Conservation (phyloP, 257 asterid species). For the Jasminum sambac region DNA sequence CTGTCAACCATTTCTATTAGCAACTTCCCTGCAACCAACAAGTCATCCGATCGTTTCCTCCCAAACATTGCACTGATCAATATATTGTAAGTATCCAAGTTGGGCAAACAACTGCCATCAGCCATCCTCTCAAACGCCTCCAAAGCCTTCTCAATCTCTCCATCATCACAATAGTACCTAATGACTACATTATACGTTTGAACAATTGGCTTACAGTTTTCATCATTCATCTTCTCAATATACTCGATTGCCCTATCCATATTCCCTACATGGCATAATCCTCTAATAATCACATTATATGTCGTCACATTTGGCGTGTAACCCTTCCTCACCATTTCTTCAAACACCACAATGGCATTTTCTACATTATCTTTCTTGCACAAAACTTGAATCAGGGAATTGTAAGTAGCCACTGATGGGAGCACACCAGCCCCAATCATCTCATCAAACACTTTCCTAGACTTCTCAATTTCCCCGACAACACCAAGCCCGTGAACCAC, state of each 20-base stretch:
- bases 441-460: conserved; percentile 65
- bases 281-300: conserved; percentile 69
- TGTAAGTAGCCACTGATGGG: conserved; percentile 86
- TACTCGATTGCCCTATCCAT: conserved; percentile 66
- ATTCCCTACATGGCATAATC: conserved; percentile 72
- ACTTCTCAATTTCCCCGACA: conserved; percentile 67
- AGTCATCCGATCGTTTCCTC: conserved; percentile 71
- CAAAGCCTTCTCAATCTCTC: conserved; percentile 77
- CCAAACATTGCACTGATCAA: conserved; percentile 83
- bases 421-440: conserved; percentile 87
- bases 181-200: conserved; percentile 79
- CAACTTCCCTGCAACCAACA: conserved; percentile 78
- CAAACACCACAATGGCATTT: conserved; percentile 62
- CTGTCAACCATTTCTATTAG: conserved; percentile 85
- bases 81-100: conserved; percentile 81
- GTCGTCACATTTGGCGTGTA: conserved; percentile 73
- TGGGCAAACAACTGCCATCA: conserved; percentile 63
- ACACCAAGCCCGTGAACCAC: conserved; percentile 87
- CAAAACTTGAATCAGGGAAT: conserved; percentile 78
- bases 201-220: conserved; percentile 65
- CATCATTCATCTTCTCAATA: conserved; percentile 60
- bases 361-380: conserved; percentile 85
- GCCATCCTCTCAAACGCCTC: conserved; percentile 68
- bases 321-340: conserved; percentile 81
- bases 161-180: conserved; percentile 75